Evolutionary conservation across 2,329 filamentous ascomycete species (phyloP), one percentile per base, ranked within the genome.

Genomic region (Exophiala bonariae): DNA sequence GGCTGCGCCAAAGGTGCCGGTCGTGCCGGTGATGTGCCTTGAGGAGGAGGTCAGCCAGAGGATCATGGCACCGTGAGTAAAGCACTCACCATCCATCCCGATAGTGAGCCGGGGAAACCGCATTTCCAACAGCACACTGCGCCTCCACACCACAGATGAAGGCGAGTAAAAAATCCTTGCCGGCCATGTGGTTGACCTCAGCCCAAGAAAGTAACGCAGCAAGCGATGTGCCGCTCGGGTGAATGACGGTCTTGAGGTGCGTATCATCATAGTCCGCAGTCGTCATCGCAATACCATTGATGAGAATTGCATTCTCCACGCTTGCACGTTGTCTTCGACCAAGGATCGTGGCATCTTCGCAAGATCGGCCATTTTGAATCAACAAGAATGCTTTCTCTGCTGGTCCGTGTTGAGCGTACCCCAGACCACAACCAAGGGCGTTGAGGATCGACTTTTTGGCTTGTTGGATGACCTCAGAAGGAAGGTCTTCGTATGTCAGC

Each of bases 231-330:
- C 76, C 76, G 0, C 74, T 69, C 0, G 76, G 77, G 51, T 80
- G 77, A 32, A 80, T 79, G 47, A 79, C 76, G 3, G 74, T 79
- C 35, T 75, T 73, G 1, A 79, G 65, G 52, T 80, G 76, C 1
- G 76, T 79, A 57, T 80, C 76, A 49, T 80, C 77, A 58, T 79
- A 80, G 54, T 80, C 76, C 44, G 79, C 73, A 1, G 78, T 73
- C 47, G 79, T 76, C 17, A 73, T 76, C 9, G 76, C 73, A 34
- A 80, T 77, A 20, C 77, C 77, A 52, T 80, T 79, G 35, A 80
- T 55, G 3, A 80, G 61, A 0, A 74, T 74, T 2, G 76, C 76
- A 46, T 75, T 66, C n/a, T 50, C 47, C 11, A 42, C 31, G 16
- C 42, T 22, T 14, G 43, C 26, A 11, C 36, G 42, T 20, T 43